A percentile compares a stretch with the other conserved stretches of the same genome.
These are phyloP conservation scores for Sporisorium reilianum DNA, from an alignment of 1,284 basidiomycete species.

Conservation along the genomic window DNA sequence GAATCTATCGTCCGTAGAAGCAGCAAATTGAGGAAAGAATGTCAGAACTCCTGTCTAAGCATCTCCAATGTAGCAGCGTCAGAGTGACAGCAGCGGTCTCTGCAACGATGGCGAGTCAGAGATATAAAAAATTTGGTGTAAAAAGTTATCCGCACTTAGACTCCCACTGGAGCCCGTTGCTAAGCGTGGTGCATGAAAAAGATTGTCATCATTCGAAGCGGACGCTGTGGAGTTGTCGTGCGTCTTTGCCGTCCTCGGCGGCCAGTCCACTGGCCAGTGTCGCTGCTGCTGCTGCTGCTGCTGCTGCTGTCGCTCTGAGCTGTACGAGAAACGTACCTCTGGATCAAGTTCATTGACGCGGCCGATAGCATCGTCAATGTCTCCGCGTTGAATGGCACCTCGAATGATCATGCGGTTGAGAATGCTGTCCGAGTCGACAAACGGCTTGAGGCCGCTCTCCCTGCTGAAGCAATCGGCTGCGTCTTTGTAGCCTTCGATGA, in stretches of 20 bases:
- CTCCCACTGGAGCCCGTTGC: slow-evolving; percentile 68
- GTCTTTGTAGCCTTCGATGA: slow-evolving; percentile 95
- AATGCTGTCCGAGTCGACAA: slow-evolving; percentile 87
- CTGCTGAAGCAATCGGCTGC: slow-evolving; percentile 93
- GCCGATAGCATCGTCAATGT: slow-evolving; percentile 92
- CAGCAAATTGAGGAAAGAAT: background rate
- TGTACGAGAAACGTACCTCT: slow-evolving; percentile 78
- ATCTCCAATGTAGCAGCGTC: background rate
- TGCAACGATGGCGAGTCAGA: slow-evolving; percentile 39
- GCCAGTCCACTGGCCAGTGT: background rate
- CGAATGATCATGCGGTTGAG: slow-evolving; percentile 93
- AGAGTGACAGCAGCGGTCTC: slow-evolving; percentile 5
- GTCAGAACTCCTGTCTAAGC: slow-evolving; percentile 10
- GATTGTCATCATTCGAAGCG: slow-evolving; percentile 70
- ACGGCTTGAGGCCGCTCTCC: slow-evolving; percentile 82
- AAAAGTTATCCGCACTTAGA: slow-evolving; percentile 52
- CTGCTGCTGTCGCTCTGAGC: slow-evolving; percentile 9
- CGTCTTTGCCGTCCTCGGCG: background rate
- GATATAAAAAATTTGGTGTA: slow-evolving; percentile 39
- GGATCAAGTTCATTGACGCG: slow-evolving; percentile 95
- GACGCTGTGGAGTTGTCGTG: background rate
- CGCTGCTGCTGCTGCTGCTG: slow-evolving; percentile 7
- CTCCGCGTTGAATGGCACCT: slow-evolving; percentile 90
- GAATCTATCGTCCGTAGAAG: slow-evolving; percentile 76
- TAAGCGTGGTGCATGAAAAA: slow-evolving; percentile 99